Conservation (phyloP, 75 land plant genomes). For the Cunninghamia lanceolata region DNA sequence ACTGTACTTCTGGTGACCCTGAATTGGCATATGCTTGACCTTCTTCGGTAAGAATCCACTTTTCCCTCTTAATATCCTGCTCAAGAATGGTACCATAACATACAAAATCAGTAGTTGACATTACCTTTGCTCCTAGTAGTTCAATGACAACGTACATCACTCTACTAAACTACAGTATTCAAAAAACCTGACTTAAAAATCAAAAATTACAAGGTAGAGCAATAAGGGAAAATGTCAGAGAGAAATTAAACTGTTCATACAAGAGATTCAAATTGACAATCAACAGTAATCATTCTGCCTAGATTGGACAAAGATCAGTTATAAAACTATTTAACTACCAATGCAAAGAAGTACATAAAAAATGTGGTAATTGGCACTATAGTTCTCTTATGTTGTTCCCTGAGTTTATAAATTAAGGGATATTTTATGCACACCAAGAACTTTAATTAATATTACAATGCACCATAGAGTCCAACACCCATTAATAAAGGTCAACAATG, state of each 20-base stretch:
- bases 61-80: conserved; percentile 72
- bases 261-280: neutral
- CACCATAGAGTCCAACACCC: neutral
- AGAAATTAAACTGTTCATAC: neutral
- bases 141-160: neutral
- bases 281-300: neutral
- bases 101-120: neutral
- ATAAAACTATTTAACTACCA: neutral
- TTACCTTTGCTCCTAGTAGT: neutral
- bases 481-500: neutral
- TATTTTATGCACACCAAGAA: too few species aligned
- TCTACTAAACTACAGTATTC: neutral
- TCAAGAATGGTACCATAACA: conserved; percentile 1
- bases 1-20: conserved; percentile 84
- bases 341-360: neutral
- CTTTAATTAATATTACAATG: neutral
- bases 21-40: conserved; percentile 55
- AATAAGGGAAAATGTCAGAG: neutral
- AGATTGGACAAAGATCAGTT: neutral
- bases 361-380: too few species aligned
- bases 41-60: conserved; percentile 81
- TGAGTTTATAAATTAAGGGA: neutral
- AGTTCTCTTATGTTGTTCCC: neutral
- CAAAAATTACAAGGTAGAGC: neutral
- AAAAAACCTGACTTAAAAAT: neutral